Base-by-base conservation (phyloP, 805 yeast genomes). In the Yarrowia sp. region DNA sequence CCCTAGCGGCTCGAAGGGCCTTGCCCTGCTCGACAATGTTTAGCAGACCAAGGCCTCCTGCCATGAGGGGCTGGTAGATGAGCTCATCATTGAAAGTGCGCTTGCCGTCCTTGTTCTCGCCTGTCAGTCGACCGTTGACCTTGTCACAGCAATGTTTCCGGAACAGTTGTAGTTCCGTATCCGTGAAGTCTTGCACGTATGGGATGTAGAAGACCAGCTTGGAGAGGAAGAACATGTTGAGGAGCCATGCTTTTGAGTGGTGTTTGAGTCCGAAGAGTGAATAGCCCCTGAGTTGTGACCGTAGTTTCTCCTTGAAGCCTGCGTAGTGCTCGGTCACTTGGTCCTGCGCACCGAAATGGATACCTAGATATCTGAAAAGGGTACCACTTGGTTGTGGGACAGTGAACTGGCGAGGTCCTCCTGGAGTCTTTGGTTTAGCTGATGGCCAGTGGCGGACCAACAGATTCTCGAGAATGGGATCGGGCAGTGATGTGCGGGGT, bases 191-290 rank as follows among this genome's bases (percentile, higher is more conserved):
- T 26, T 26, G 32, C 32, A 26, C 49, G 9, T n/a, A 45, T n/a
- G 49, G 49, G 14, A 45, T 22, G 26, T 45, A 45, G 49, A 45
- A 45, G 49, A 45, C 26, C 26, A 45, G 49, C 26, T 19, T 45
- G 22, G 49, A 45, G 14, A 45, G 49, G 49, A 16, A 45, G 8
- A 45, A 45, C 49, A 45, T 45, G 49, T 45, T 45, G 11, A 45
- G 12, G 26, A 45, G 16, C 49, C 49, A 45, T 5, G 49, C 49
- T 10, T 45, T 45, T 9, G 32, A 16, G 26, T 45, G 49, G 49
- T 45, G 49, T 16, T 45, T 46, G 36, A 22, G 32, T 8, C 35
- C 50, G 9, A 22, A 46, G n/a, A 46, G 35, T 9, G 50, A 15
- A n/a, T 46, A 22, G 4, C n/a, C 12, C 8, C 49, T 22, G 9